Conservation (phyloP, 2,329 filamentous ascomycete genomes). For the Penicillium capsulatum region DNA sequence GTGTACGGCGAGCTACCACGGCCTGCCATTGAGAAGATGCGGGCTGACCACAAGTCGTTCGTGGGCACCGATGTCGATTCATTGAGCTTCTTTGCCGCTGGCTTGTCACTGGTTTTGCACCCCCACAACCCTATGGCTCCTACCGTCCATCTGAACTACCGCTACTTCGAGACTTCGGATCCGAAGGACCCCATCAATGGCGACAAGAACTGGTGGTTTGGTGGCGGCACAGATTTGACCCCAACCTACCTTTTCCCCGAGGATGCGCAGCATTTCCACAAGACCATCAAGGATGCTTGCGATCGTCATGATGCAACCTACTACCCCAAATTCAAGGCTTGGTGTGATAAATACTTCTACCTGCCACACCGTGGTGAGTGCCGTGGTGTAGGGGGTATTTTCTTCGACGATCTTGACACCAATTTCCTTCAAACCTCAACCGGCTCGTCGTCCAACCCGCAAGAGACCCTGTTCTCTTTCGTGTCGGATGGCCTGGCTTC, state of each 20-base stretch:
- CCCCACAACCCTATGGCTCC: constrained; percentile 95
- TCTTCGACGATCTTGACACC: constrained; percentile 93
- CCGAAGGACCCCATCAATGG: constrained; percentile 65
- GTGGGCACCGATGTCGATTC: constrained; percentile 70
- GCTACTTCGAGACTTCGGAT: constrained; percentile 95
- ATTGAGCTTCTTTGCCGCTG: constrained; percentile 91
- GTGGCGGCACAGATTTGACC: constrained; percentile 89
- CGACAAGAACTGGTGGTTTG: constrained; percentile 90
- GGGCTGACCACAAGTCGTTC: constrained; percentile 88
- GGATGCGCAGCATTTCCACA: constrained; percentile 95
- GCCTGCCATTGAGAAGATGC: constrained; percentile 86
- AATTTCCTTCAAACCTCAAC: constrained; percentile 38
- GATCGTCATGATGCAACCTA: constrained; percentile 89
- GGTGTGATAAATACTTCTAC: constrained; percentile 97
- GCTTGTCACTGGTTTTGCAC: constrained; percentile 87
- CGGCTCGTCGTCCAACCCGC: constrained; percentile 65
- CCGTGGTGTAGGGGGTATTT: constrained; percentile 90
- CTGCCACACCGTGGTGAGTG: constrained; percentile 86
- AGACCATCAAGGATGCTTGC: constrained; percentile 84
- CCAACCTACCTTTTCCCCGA: constrained; percentile 94
- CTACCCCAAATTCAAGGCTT: constrained; percentile 92
- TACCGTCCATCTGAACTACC: constrained; percentile 96
- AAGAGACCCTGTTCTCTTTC: constrained; percentile 86
- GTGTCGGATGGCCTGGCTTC: constrained; percentile 77
- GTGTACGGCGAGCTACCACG: constrained; percentile 89